These are phyloP conservation scores for Starmerella potacharoeniae DNA, from an alignment of 805 yeast species.

Conservation along the genomic window DNA sequence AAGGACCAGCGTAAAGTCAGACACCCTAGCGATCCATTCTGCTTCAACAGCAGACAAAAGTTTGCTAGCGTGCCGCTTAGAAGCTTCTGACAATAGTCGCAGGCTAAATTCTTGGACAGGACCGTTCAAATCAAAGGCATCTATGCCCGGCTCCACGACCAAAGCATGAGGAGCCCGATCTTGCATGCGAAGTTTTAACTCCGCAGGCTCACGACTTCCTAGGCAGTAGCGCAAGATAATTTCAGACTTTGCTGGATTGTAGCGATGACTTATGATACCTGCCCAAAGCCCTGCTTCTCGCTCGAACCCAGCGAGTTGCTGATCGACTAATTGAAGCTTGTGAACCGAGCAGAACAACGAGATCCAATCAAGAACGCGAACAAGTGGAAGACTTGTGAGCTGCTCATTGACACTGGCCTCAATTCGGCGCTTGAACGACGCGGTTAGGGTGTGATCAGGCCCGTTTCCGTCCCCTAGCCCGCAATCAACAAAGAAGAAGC, in stretches of 20 bases:
- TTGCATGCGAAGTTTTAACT: conserved; percentile 1
- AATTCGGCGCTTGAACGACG: conserved; percentile 33
- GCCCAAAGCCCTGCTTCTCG: conserved; percentile 41
- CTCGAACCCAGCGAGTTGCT: conserved; percentile 43
- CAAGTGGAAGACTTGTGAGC: conserved; percentile 37
- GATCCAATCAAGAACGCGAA: conserved; percentile 45
- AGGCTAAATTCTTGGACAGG: conserved; percentile 1
- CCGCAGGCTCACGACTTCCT: conserved; percentile 16
- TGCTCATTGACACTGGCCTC: conserved; percentile 47
- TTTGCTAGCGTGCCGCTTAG: conserved; percentile 14
- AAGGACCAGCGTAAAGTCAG: conserved; percentile 7
- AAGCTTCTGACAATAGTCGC: conserved; percentile 9
- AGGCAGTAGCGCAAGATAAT: conserved; percentile 59
- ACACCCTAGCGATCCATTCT: conserved; percentile 12
- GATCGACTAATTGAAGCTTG: conserved; percentile 49
- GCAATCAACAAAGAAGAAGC: conserved; percentile 70
- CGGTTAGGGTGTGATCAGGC: conserved; percentile 8
- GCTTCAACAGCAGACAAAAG: conserved; percentile 9
- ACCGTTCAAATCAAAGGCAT: conserved; percentile 2
- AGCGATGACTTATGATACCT: conserved; percentile 46
- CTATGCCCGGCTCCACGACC: background rate
- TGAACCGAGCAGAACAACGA: conserved; percentile 52
- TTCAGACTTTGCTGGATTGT: conserved; percentile 40
- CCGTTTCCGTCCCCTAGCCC: conserved; percentile 41
- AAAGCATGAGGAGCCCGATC: conserved; percentile 6